These are phyloP conservation scores for Eutypella sp. DNA, from an alignment of 2,329 filamentous ascomycete species.

Conservation along the genomic window DNA sequence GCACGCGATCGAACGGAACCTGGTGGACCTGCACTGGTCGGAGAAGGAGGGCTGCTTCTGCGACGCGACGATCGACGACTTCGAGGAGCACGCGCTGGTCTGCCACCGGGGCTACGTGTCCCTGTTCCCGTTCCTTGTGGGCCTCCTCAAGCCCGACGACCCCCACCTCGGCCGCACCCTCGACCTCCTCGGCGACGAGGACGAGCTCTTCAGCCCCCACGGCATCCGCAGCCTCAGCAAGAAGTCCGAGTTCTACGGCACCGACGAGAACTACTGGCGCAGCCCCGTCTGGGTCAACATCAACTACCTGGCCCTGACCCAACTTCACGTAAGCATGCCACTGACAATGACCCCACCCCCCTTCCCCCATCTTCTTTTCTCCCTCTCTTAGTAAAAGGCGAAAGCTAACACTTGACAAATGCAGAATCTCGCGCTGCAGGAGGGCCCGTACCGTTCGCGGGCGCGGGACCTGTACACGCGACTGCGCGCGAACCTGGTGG, in stretches of 20 bases:
- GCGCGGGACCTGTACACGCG: slow-evolving; percentile 70
- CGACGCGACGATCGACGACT: slow-evolving; percentile 92
- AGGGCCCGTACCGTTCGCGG: slow-evolving; percentile 62
- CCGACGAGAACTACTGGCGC: slow-evolving; percentile 95
- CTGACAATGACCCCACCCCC: neutral
- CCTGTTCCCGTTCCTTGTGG: slow-evolving; percentile 85
- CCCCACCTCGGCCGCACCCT: slow-evolving; percentile 69
- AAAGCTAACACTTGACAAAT: slow-evolving; percentile 11
- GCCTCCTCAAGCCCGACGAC: slow-evolving; percentile 69
- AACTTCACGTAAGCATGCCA: slow-evolving; percentile 60
- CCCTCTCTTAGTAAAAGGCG: slow-evolving; percentile 2
- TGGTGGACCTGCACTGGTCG: slow-evolving; percentile 92
- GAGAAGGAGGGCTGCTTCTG: slow-evolving; percentile 78
- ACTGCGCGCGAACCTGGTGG: slow-evolving; percentile 77
- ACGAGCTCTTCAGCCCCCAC: slow-evolving; percentile 83
- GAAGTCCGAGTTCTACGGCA: slow-evolving; percentile 77
- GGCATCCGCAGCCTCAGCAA: slow-evolving; percentile 89
- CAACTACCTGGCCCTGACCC: slow-evolving; percentile 80
- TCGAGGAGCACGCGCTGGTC: slow-evolving; percentile 81
- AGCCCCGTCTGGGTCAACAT: slow-evolving; percentile 94
- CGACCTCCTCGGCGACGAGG: slow-evolving; percentile 71
- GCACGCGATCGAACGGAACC: slow-evolving; percentile 74
- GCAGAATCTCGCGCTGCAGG: slow-evolving; percentile 59
- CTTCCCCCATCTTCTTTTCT: too few species aligned
- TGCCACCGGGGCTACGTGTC: slow-evolving; percentile 98